Conservation (phyloP, 2,329 filamentous ascomycete genomes). For the Dactylellina sp. region DNA sequence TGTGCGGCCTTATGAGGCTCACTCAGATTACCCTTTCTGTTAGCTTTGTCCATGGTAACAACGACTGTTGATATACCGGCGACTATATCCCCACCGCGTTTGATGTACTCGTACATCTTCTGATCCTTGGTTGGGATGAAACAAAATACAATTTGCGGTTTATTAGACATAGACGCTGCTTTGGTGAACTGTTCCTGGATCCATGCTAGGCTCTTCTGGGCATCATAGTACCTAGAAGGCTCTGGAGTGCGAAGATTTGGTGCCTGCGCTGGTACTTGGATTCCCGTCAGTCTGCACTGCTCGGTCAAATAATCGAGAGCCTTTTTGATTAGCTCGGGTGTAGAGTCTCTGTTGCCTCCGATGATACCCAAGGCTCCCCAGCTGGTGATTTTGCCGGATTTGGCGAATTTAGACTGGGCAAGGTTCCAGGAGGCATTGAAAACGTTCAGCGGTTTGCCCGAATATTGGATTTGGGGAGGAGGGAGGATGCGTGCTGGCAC, state of each 20-base stretch:
- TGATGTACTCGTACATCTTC: conserved; percentile 74
- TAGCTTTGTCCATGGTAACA: conserved; percentile 61
- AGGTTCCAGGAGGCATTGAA: conserved; percentile 78
- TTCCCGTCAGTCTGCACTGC: conserved; percentile 40
- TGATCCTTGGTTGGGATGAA: conserved; percentile 70
- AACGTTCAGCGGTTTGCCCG: conserved; percentile 62
- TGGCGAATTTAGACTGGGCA: conserved; percentile 69
- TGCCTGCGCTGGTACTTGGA: conserved; percentile 31
- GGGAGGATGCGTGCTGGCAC: conserved; percentile 77
- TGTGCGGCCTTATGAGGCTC: conserved; percentile 60
- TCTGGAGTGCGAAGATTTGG: conserved; percentile 25
- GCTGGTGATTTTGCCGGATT: conserved; percentile 66
- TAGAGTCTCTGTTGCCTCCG: conserved; percentile 42
- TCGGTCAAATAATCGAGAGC: conserved; percentile 29
- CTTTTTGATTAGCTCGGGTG: conserved; percentile 12
- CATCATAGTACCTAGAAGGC: conserved; percentile 1
- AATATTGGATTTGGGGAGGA: conserved; percentile 73
- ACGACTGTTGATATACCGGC: conserved; percentile 75
- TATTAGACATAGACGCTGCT: conserved; percentile 16
- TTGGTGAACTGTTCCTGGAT: conserved; percentile 31
- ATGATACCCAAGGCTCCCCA: conserved; percentile 65
- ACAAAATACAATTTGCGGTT: conserved; percentile 69
- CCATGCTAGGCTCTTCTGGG: conserved; percentile 18
- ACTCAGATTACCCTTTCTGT: conserved; percentile 34
- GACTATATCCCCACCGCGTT: conserved; percentile 74